phyloP scores from a whole-genome alignment of 2,329 filamentous ascomycete genomes.

The Penicillium sp. region DNA sequence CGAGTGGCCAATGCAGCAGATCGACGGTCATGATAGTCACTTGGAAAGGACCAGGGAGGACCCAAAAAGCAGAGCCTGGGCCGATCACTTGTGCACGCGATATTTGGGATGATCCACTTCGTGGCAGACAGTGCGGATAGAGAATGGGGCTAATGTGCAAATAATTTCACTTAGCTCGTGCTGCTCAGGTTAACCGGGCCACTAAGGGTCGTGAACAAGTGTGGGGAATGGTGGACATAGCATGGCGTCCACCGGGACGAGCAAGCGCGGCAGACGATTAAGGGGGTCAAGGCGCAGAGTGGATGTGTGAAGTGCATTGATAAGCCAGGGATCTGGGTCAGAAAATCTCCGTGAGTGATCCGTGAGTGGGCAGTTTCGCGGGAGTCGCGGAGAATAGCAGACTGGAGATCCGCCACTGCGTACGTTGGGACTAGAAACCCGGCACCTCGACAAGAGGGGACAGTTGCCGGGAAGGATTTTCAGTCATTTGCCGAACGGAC shows the following conservation, averaged over 20 bases:
- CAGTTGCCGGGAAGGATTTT: not conserved
- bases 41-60: not conserved
- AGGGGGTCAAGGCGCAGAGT: not conserved
- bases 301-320: not conserved
- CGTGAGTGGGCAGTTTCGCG: not conserved
- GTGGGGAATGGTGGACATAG: constrained; percentile 12
- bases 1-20: not conserved
- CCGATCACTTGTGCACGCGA: constrained; percentile 6
- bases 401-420: not conserved
- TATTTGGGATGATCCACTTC: constrained; percentile 2
- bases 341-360: constrained; percentile 1
- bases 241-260: not conserved
- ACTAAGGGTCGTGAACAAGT: constrained; percentile 9
- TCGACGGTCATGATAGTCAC: not conserved
- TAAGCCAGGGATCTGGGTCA: not conserved
- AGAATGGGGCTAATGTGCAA: constrained; percentile 12
- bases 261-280: constrained; percentile 4
- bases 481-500: not conserved
- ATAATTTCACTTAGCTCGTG: constrained; percentile 11
- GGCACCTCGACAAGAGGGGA: not conserved
- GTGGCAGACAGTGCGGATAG: not conserved
- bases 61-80: constrained; percentile 2
- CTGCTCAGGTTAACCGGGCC: constrained; percentile 1
- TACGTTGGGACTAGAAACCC: not conserved
- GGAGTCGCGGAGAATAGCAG: not conserved